A percentile compares a stretch with the other conserved stretches of the same genome.
These are phyloP conservation scores for Globisporangium abappressorium DNA, from an alignment of 352 stramenopile genomes.

Conservation along the genomic window DNA sequence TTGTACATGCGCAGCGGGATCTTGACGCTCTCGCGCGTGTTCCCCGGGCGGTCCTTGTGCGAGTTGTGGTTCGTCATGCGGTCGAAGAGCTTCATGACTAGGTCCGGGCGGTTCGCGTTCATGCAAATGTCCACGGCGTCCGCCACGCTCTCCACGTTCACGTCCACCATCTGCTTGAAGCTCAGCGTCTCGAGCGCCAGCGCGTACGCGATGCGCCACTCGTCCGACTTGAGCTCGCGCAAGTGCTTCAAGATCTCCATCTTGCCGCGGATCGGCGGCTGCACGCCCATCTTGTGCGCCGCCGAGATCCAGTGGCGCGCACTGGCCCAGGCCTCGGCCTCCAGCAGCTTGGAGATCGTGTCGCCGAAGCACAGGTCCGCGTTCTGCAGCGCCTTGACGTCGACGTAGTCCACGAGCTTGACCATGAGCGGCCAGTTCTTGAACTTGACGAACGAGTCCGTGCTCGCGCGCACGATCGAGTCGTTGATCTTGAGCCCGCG, in stretches of 20 bases:
- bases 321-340: conserved; percentile 44
- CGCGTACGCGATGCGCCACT: conserved; percentile 77
- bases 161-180: conserved; percentile 59
- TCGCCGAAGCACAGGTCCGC: conserved; percentile 64
- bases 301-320: conserved; percentile 60
- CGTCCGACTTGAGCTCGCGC: conserved; percentile 26
- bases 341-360: conserved; percentile 77
- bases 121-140: conserved; percentile 69
- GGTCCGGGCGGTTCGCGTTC: conserved; percentile 40
- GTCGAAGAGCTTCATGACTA: conserved; percentile 64
- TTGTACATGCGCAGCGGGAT: conserved; percentile 75
- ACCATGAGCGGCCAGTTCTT: conserved; percentile 53
- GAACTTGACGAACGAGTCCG: conserved; percentile 69
- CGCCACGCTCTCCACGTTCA: conserved; percentile 66
- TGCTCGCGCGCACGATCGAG: conserved; percentile 69
- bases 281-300: conserved; percentile 42
- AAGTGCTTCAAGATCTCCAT: conserved; percentile 45
- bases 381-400: conserved; percentile 47
- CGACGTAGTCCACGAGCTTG: conserved; percentile 45
- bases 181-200: conserved; percentile 69
- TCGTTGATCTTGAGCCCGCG: conserved; percentile 62
- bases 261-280: conserved; percentile 68
- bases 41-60: conserved; percentile 23
- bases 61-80: conserved; percentile 40
- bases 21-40: conserved; percentile 13